These are phyloP conservation scores for Sarocladium kiliense DNA, from an alignment of 2,329 filamentous ascomycete genomes.

Conservation along the genomic window DNA sequence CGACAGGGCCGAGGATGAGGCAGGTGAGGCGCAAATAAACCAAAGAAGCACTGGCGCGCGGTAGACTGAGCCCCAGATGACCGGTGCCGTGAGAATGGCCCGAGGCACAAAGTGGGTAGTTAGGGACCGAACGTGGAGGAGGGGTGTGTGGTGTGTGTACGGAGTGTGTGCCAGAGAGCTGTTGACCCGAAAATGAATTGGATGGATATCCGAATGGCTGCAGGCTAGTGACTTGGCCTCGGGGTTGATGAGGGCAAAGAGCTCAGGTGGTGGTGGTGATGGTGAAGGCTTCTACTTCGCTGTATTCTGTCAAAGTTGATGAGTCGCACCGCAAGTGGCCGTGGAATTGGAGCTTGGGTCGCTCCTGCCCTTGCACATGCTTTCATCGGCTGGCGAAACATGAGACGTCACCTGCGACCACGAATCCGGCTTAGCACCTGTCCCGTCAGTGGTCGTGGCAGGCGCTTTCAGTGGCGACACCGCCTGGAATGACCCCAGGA, in stretches of 20 bases:
- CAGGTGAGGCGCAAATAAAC: conserved; percentile 6
- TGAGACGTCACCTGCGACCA: not conserved
- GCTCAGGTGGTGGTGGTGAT: no score
- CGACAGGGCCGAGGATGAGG: not conserved
- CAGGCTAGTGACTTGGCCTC: not conserved
- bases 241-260: not conserved
- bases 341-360: not conserved
- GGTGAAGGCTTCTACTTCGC: no score
- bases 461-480: no score
- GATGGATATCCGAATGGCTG: not conserved
- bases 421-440: not conserved
- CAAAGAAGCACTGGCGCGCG: not conserved
- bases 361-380: conserved; percentile 5
- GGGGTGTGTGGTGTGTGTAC: not conserved
- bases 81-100: conserved; percentile 3
- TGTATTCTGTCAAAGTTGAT: no score
- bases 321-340: not conserved
- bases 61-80: not conserved
- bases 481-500: no score
- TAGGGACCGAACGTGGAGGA: not conserved
- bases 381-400: not conserved
- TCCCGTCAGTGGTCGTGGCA: not conserved
- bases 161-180: not conserved
- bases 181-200: not conserved
- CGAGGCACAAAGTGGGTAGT: conserved; percentile 6